phyloP scores from a whole-genome alignment of 352 stramenopile genomes.

The Albugo laibachii region DNA sequence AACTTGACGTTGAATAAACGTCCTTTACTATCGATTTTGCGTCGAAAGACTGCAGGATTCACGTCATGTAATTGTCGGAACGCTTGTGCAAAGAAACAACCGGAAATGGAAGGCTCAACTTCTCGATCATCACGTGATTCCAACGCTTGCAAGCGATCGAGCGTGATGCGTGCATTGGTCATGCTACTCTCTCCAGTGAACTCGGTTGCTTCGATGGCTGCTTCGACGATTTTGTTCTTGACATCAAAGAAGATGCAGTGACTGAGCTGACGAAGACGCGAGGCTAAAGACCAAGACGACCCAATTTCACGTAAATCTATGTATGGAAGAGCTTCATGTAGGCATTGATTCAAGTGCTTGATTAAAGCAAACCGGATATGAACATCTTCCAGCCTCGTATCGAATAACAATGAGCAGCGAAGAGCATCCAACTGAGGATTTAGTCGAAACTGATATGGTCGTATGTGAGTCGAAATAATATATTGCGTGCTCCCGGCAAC shows the following conservation, averaged over 20 bases:
- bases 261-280: slow-evolving; percentile 42
- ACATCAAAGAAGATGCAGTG: slow-evolving; percentile 80
- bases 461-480: slow-evolving; percentile 13
- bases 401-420: slow-evolving; percentile 44
- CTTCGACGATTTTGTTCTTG: slow-evolving; percentile 61
- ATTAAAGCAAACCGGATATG: slow-evolving; percentile 62
- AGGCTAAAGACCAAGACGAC: slow-evolving; percentile 51
- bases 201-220: slow-evolving; percentile 55
- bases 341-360: slow-evolving; percentile 60
- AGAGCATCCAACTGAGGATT: slow-evolving; percentile 47
- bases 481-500: background rate
- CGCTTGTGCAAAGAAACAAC: slow-evolving; percentile 88
- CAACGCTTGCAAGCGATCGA: slow-evolving; percentile 68
- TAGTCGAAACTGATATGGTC: slow-evolving; percentile 47
- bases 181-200: slow-evolving; percentile 23
- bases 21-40: slow-evolving; percentile 79
- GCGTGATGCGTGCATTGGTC: slow-evolving; percentile 59
- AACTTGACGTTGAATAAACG: slow-evolving; percentile 81
- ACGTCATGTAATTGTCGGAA: slow-evolving; percentile 81
- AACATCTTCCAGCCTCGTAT: slow-evolving; percentile 27
- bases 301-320: slow-evolving; percentile 56
- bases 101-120: slow-evolving; percentile 67
- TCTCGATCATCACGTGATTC: slow-evolving; percentile 76
- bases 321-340: slow-evolving; percentile 43
- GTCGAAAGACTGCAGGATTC: slow-evolving; percentile 64